phyloP scores from a whole-genome alignment of 1,284 basidiomycete genomes.

The Austroboletus novae-zelandiae region DNA sequence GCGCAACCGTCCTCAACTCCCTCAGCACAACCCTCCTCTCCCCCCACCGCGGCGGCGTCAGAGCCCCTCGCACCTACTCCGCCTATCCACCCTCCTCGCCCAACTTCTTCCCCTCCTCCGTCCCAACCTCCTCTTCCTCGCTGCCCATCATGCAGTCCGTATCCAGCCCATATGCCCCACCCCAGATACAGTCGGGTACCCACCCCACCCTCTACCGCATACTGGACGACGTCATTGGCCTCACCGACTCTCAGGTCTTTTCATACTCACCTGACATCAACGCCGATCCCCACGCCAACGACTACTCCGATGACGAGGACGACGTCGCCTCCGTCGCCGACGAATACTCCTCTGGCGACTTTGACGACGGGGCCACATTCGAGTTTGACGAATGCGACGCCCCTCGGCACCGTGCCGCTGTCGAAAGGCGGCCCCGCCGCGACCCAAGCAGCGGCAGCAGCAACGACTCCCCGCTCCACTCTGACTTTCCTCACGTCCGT shows the following conservation, averaged over 20 bases:
- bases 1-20: constrained; percentile 74
- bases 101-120: constrained; percentile 70
- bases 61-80: constrained; percentile 74
- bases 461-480: constrained; percentile 23
- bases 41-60: constrained; percentile 59
- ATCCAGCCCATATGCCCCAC: constrained; percentile 64
- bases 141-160: constrained; percentile 59
- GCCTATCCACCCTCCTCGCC: constrained; percentile 73
- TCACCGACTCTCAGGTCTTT: constrained; percentile 94
- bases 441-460: constrained; percentile 24
- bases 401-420: constrained; percentile 29
- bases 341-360: constrained; percentile 50
- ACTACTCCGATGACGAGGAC: constrained; percentile 75
- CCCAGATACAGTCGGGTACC: constrained; percentile 58
- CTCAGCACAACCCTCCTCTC: constrained; percentile 77
- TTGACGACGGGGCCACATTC: constrained; percentile 64
- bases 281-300: constrained; percentile 90
- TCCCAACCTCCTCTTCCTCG: constrained; percentile 58
- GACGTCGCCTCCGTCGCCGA: constrained; percentile 62
- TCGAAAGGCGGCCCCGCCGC: constrained; percentile 13
- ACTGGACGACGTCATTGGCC: constrained; percentile 87
- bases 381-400: constrained; percentile 78
- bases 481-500: constrained; percentile 32
- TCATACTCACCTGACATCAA: constrained; percentile 94
- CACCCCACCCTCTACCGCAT: constrained; percentile 86